Percentiles rank a stretch among this genome's conserved stretches.
Conservation (phyloP, 129 eudicot species). For the Scalesia atractyloides region DNA sequence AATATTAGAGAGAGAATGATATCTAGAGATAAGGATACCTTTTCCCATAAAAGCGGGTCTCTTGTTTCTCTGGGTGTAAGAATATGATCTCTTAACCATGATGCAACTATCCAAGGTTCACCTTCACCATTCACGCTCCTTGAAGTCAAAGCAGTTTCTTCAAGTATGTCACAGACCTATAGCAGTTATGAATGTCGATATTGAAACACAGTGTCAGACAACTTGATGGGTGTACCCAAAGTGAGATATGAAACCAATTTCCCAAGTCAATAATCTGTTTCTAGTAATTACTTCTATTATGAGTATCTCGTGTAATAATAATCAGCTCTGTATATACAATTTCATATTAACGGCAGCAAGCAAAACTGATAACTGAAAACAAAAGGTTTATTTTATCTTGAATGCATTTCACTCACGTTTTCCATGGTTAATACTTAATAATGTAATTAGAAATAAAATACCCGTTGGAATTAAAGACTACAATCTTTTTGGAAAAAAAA, state of each 20-base stretch:
- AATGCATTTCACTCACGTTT: background rate
- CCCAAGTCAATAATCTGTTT: background rate
- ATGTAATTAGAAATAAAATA: background rate
- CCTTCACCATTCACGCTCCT: conserved; percentile 51
- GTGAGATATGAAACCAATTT: background rate
- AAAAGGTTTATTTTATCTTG: background rate
- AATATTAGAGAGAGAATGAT: background rate
- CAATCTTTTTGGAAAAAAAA: background rate
- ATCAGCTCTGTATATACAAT: background rate
- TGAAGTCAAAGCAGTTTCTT: conserved; percentile 67
- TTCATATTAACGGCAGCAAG: background rate
- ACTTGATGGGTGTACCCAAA: background rate
- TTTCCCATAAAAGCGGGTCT: conserved; percentile 74
- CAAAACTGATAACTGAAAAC: background rate
- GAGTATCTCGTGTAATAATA: background rate
- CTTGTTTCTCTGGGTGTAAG: conserved; percentile 82
- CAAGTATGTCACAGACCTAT: conserved; percentile 84
- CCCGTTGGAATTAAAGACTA: background rate
- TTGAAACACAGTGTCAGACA: background rate
- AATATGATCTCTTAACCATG: conserved; percentile 86
- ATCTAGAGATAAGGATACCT: conserved; percentile 46
- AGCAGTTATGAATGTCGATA: background rate
- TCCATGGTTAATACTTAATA: background rate
- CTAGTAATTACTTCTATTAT: background rate
- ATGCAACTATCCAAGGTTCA: conserved; percentile 89